These are phyloP conservation scores for Phytophthora multivora DNA, from an alignment of 352 stramenopile genomes.

Conservation along the genomic window DNA sequence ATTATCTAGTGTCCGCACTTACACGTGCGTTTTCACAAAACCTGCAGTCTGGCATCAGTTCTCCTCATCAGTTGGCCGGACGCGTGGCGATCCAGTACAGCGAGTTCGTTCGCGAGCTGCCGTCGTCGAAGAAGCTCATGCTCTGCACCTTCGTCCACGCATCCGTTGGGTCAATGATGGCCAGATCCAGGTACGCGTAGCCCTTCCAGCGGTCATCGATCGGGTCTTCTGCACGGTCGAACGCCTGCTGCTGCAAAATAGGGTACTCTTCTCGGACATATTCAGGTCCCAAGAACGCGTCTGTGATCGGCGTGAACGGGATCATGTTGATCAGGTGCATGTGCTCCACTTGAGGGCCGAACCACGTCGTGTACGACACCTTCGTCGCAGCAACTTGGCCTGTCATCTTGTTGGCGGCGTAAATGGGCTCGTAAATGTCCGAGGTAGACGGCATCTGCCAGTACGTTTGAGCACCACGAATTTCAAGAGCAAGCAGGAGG, in stretches of 20 bases:
- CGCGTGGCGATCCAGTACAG: slow-evolving; percentile 90
- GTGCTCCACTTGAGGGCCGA: slow-evolving; percentile 81
- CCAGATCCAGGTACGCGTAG: slow-evolving; percentile 85
- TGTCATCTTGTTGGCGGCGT: slow-evolving; percentile 84
- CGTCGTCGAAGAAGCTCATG: slow-evolving; percentile 85
- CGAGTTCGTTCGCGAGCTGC: slow-evolving; percentile 88
- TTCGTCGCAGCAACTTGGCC: slow-evolving; percentile 80
- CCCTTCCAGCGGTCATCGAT: slow-evolving; percentile 85
- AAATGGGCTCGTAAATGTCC: slow-evolving; percentile 76
- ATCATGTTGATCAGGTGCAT: slow-evolving; percentile 94
- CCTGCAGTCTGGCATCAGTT: neutral
- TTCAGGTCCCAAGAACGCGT: slow-evolving; percentile 60
- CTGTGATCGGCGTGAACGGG: slow-evolving; percentile 89
- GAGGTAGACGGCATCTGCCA: slow-evolving; percentile 91
- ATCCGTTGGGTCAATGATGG: slow-evolving; percentile 73
- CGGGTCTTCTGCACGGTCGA: slow-evolving; percentile 57
- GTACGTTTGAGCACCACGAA: slow-evolving; percentile 94
- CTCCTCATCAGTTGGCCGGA: slow-evolving; percentile 24
- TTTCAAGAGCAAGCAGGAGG: slow-evolving; percentile 92
- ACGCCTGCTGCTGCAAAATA: slow-evolving; percentile 72
- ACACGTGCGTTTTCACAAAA: no score
- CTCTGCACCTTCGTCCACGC: slow-evolving; percentile 74
- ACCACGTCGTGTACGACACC: slow-evolving; percentile 89
- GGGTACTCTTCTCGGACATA: slow-evolving; percentile 86
- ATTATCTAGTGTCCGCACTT: neutral